These are phyloP conservation scores for Phytophthora pistaciae DNA, from an alignment of 352 stramenopile genomes.

Conservation along the genomic window DNA sequence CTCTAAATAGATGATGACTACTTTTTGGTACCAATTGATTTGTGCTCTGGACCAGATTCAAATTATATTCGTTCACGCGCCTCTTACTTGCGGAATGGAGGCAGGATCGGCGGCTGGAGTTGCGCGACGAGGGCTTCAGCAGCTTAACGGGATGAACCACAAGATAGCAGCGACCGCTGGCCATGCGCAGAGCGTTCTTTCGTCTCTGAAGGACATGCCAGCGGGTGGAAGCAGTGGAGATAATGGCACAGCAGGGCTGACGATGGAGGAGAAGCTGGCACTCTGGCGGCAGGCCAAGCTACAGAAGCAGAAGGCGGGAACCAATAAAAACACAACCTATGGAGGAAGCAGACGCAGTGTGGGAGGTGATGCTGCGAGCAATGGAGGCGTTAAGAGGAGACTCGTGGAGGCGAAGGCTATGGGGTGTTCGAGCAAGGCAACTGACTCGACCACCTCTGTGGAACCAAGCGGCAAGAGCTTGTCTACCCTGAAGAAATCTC, in stretches of 20 bases:
- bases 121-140: neutral
- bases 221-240: neutral
- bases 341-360: neutral
- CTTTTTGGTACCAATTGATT: constrained; percentile 21
- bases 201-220: neutral
- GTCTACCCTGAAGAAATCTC: neutral
- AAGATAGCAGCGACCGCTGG: neutral
- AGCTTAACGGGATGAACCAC: neutral
- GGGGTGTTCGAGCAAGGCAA: neutral
- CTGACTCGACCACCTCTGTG: neutral
- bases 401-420: neutral
- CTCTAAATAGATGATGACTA: constrained; percentile 38
- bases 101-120: neutral
- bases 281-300: constrained; percentile 28
- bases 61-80: neutral
- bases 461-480: neutral
- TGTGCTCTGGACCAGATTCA: neutral
- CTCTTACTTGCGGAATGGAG: neutral
- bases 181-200: neutral
- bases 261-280: constrained; percentile 31
- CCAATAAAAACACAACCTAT: neutral
- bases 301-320: neutral
- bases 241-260: neutral
- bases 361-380: neutral
- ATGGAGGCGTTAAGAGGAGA: constrained; percentile 15